Evolutionary conservation across 2,329 filamentous ascomycete species (phyloP), one percentile per base, ranked within the genome.

Genomic region (Pseudopyricularia javanii): DNA sequence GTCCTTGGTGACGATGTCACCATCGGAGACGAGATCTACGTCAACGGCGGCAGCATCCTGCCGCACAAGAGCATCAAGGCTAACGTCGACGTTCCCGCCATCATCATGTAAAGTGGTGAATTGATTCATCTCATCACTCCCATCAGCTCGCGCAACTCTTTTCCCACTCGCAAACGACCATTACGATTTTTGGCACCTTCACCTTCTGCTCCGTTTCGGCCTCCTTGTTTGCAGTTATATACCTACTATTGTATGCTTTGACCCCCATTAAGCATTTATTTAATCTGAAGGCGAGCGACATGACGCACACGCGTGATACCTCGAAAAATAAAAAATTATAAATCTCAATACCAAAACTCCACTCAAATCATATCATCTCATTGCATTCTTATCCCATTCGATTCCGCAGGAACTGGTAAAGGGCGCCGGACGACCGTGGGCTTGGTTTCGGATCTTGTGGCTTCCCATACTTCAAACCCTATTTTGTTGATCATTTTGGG

Each of bases 31-130:
- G 91, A 98, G 74, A 90, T 98, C 61, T 96, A 97, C 71, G 93
- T 96, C 70, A 98, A 98, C 70, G 91, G 91, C 63, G 90, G 91
- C 64, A 94, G 88, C 62, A 86, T 98, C 57, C 76, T 98, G 59
- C 91, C 91, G 7, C 91, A 98, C 76, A 98, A 98, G 85, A 93
- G 86, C 69, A 97, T 98, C 79, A 97, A 97, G 80, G 82, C 85
- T 64, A 98, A 98, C 70, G 88, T 98, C 63, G 93, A 98, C 70
- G 80, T 80, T 28, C 80, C 80, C 24, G 79, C 80, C 56, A 83
- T 84, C 59, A 84, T 84, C 65, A 84, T 84, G 80, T 84, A 75
- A 74, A 56, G 37, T 8, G 22, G 22, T 9, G 37, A 20, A 43
- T 43, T 11, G 22, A 43, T 43, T 20, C 17, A 43, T 43, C 7